Evolutionary conservation across 2,329 filamentous ascomycete genomes (phyloP).

Genomic region (Fusarium sp.): DNA sequence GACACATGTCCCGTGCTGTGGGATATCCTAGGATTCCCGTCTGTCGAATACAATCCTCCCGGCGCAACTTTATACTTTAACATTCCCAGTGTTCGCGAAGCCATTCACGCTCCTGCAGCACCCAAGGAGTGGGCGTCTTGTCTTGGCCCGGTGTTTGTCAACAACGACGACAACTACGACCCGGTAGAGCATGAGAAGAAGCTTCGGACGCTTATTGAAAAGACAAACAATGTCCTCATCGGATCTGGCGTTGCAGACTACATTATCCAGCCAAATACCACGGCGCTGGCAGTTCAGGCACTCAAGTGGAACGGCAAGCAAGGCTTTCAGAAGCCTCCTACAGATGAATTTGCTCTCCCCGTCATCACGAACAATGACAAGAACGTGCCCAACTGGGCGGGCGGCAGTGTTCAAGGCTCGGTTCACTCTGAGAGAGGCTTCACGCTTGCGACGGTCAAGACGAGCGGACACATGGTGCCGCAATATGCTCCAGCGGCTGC

Average conservation of each 20-base stretch:
- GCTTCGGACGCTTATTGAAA: constrained; percentile 81
- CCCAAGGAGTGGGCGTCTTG: constrained; percentile 69
- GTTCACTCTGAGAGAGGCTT: constrained; percentile 82
- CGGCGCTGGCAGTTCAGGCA: constrained; percentile 82
- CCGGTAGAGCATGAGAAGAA: constrained; percentile 18
- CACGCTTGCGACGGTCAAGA: constrained; percentile 76
- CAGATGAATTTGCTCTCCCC: constrained; percentile 69
- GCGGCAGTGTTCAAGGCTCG: constrained; percentile 79
- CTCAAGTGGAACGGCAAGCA: constrained; percentile 84
- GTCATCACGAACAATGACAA: constrained; percentile 63
- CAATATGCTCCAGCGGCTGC: constrained; percentile 79
- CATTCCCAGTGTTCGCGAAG: constrained; percentile 76
- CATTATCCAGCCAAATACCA: constrained; percentile 78
- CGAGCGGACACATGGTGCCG: constrained; percentile 78
- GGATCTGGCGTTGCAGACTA: constrained; percentile 81
- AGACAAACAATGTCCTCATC: constrained; percentile 80
- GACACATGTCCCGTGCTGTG: constrained; percentile 80
- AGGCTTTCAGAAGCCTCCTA: constrained; percentile 76
- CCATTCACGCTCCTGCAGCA: constrained; percentile 74
- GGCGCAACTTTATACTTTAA: constrained; percentile 76
- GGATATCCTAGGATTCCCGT: constrained; percentile 81
- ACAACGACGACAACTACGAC: constrained; percentile 68
- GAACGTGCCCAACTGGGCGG: constrained; percentile 61
- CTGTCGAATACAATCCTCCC: constrained; percentile 73
- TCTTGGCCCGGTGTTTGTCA: constrained; percentile 55